A percentile compares a stretch with the other conserved stretches of the same genome.
These are phyloP conservation scores for Trichoderma sp. DNA, from an alignment of 2,329 filamentous ascomycete genomes.

Conservation along the genomic window DNA sequence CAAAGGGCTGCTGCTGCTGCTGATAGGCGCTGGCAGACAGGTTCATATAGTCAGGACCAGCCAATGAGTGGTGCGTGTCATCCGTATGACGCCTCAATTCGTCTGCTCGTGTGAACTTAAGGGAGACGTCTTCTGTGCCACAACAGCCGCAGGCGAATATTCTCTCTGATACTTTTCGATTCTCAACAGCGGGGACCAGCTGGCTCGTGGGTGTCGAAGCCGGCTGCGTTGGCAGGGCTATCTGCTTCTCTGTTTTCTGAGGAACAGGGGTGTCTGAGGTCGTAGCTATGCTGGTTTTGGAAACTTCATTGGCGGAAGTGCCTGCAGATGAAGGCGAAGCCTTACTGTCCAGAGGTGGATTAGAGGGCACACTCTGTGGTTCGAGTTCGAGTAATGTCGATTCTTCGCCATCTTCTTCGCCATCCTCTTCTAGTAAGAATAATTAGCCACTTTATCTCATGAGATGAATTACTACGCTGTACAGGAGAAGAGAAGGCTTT, in stretches of 20 bases:
- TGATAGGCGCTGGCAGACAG: not conserved
- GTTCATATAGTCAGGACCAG: not conserved
- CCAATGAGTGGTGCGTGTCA: not conserved
- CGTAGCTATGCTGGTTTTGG: not conserved
- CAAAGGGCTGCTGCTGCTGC: not conserved
- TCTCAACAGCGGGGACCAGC: not conserved
- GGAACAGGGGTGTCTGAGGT: not conserved
- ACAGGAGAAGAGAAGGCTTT: not conserved
- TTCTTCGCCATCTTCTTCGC: not conserved
- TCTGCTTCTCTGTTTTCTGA: not conserved
- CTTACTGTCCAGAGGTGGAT: not conserved
- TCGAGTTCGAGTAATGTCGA: not conserved
- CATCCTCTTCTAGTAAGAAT: not conserved
- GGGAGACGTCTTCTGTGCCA: not conserved
- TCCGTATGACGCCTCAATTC: not conserved
- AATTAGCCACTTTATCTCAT: not conserved
- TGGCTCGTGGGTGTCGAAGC: not conserved
- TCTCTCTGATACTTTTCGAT: not conserved
- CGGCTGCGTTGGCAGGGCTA: not conserved
- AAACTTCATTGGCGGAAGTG: not conserved
- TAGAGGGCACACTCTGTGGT: not conserved
- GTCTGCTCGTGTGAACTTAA: not conserved
- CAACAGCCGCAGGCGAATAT: not conserved
- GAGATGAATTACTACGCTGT: not conserved
- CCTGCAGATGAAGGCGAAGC: not conserved